Conservation (phyloP, 441 rosid species). For the Arabidopsis lyrata region DNA sequence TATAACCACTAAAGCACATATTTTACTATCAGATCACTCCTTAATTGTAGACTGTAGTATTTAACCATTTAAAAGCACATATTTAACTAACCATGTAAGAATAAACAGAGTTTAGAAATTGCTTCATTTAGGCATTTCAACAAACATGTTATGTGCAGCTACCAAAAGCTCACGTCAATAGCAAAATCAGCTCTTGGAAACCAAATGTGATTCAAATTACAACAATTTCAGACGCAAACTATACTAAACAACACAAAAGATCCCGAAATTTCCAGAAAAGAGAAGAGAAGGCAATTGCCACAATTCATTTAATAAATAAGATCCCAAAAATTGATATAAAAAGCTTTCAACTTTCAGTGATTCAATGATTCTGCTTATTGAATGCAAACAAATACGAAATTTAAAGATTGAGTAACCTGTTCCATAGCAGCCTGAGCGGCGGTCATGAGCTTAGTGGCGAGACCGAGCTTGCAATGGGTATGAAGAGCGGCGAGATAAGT, state of each 20-base stretch:
- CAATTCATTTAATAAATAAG: too few relatives aligned
- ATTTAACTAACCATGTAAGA: too few relatives aligned
- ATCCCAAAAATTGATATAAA: too few relatives aligned
- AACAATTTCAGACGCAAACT: background rate
- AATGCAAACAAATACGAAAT: background rate
- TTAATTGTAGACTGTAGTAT: too few relatives aligned
- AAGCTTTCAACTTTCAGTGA: too few relatives aligned
- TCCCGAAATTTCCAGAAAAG: too few relatives aligned
- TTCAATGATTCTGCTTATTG: background rate
- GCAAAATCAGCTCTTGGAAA: background rate
- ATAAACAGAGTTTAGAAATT: conserved; percentile 9
- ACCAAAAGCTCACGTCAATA: background rate
- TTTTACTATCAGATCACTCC: too few relatives aligned
- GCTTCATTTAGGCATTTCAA: conserved; percentile 15
- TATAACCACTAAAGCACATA: too few relatives aligned
- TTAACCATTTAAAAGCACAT: too few relatives aligned
- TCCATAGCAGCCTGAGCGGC: conserved; percentile 98
- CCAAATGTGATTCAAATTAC: conserved; percentile 21
- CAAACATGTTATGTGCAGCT: conserved; percentile 23
- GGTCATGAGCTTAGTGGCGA: conserved; percentile 98
- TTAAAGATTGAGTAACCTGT: conserved; percentile 57
- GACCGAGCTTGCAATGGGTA: conserved; percentile 91
- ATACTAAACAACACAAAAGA: too few relatives aligned
- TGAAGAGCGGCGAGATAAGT: conserved; percentile 99
- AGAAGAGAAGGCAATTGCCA: too few relatives aligned